Evolutionary conservation across 495 filamentous ascomycete species (phyloP).

Genomic region (Letharia lupina): DNA sequence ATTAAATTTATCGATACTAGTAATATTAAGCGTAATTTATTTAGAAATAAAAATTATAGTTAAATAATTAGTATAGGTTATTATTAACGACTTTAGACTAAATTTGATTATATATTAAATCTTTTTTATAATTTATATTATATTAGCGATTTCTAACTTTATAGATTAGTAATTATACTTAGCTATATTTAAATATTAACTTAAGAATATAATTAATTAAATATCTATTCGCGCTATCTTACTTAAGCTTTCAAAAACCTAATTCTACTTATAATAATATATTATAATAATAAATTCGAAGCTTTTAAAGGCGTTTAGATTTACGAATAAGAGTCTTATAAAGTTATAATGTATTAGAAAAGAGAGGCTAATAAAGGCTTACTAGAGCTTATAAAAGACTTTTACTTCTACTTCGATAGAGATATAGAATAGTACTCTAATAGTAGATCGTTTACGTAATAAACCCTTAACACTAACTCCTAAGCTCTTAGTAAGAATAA

Average conservation of each 20-base stretch:
- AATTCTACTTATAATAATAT: too few relatives aligned
- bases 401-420: neutral
- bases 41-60: slow-evolving; percentile 8
- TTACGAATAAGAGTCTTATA: neutral
- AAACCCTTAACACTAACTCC: neutral
- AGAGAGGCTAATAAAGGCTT: too few relatives aligned
- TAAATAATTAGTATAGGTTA: slow-evolving; percentile 8
- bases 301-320: too few relatives aligned
- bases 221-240: too few relatives aligned
- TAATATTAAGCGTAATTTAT: slow-evolving; percentile 1
- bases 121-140: slow-evolving; percentile 1
- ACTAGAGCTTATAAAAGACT: neutral
- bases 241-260: too few relatives aligned
- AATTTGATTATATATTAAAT: neutral
- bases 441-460: neutral
- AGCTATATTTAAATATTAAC: neutral
- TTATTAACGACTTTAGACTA: neutral
- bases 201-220: slow-evolving; percentile 7
- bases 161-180: neutral
- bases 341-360: neutral
- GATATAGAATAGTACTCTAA: neutral
- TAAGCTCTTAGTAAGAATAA: neutral
- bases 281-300: too few relatives aligned
- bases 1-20: slow-evolving; percentile 13
- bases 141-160: neutral